phyloP scores from a whole-genome alignment of 1,139 yeast genomes.

The Taphrina wiesneri region DNA sequence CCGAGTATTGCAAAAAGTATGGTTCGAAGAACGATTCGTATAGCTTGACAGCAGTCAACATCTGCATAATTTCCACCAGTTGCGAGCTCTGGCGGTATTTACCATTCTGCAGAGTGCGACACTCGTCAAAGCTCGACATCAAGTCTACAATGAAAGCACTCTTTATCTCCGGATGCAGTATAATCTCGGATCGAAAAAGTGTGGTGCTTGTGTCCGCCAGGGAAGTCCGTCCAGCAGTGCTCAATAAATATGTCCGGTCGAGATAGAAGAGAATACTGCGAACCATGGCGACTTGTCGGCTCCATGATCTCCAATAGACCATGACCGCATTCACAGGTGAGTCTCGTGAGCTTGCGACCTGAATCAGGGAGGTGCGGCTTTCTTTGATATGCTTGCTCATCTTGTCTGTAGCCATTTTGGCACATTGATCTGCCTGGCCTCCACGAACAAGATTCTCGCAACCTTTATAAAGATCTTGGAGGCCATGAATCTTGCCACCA shows the following conservation, averaged over 20 bases:
- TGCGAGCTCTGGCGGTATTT: not conserved
- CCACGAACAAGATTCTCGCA: conserved; percentile 49
- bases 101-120: not conserved
- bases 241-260: conserved; percentile 47
- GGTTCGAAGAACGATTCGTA: conserved; percentile 29
- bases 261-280: conserved; percentile 46
- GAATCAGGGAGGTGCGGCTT: not conserved
- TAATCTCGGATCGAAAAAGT: conserved; percentile 37
- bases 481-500: conserved; percentile 38
- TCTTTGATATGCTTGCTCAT: conserved; percentile 35
- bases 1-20: not conserved
- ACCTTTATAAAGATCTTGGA: conserved; percentile 46
- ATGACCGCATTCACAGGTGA: conserved; percentile 36
- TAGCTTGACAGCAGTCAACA: conserved; percentile 4
- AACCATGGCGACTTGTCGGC: conserved; percentile 41
- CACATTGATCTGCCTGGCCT: conserved; percentile 39
- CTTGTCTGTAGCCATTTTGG: conserved; percentile 35
- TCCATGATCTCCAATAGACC: conserved; percentile 43
- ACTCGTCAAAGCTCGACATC: conserved; percentile 1
- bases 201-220: conserved; percentile 42
- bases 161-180: not conserved
- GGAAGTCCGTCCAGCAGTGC: conserved; percentile 42
- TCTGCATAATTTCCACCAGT: conserved; percentile 12
- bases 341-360: conserved; percentile 23
- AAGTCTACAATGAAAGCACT: not conserved